A percentile compares a stretch with the other conserved stretches of the same genome.
Conservation (phyloP, 164 flowering plant species). For the Nelumbo lutea region DNA sequence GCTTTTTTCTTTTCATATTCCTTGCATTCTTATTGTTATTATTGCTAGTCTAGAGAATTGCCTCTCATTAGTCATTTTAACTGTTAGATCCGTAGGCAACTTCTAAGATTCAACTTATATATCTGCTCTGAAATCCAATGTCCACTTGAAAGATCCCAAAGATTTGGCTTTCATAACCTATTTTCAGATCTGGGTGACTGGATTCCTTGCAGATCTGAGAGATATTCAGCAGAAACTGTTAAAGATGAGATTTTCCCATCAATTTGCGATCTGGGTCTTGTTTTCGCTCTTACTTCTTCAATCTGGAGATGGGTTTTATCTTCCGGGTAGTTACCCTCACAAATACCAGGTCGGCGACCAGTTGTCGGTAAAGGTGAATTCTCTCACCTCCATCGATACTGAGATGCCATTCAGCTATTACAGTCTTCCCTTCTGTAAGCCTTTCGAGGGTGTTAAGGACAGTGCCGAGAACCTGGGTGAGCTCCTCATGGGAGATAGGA, state of each 20-base stretch:
- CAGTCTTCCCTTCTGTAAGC: constrained; percentile 68
- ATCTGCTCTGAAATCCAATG: neutral
- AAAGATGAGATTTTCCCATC: constrained; percentile 33
- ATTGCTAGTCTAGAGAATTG: neutral
- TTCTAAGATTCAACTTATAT: neutral
- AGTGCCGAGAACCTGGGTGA: constrained; percentile 84
- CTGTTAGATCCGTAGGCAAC: neutral
- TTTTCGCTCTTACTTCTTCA: constrained; percentile 29
- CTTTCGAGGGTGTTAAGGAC: constrained; percentile 66
- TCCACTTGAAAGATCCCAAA: neutral
- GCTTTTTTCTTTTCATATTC: neutral
- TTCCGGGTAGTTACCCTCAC: constrained; percentile 91
- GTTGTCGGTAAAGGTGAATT: constrained; percentile 67
- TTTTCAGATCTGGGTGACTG: constrained; percentile 25
- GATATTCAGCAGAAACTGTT: constrained; percentile 1
- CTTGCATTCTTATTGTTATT: neutral
- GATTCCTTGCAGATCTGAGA: constrained; percentile 36
- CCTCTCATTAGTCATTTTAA: neutral
- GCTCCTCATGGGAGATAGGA: constrained; percentile 87
- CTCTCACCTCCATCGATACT: constrained; percentile 73
- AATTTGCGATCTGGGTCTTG: constrained; percentile 39
- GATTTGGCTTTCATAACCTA: neutral
- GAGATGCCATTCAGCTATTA: constrained; percentile 79
- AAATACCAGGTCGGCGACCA: constrained; percentile 45
- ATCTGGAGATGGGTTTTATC: constrained; percentile 57